A percentile compares a stretch with the other conserved stretches of the same genome.
Evolutionary conservation across 805 yeast species (phyloP).

Genomic region (Wickerhamiella spandovensis): DNA sequence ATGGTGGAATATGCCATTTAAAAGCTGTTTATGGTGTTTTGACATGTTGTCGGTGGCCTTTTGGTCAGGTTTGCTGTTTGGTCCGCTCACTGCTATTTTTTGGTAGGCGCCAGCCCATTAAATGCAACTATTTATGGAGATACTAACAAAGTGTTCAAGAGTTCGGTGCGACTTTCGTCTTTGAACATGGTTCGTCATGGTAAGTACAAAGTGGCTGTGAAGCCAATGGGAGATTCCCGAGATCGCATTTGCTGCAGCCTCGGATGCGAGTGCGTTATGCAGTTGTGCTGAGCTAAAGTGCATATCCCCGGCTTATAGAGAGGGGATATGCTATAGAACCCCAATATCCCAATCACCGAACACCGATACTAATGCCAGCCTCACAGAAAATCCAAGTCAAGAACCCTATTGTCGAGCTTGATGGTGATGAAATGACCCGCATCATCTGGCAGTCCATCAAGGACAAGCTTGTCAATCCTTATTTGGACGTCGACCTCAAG

Average conservation of each 20-base stretch:
- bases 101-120: no score
- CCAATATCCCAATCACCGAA: neutral
- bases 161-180: neutral
- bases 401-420: constrained; percentile 91
- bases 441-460: constrained; percentile 89
- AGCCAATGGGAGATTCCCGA: neutral
- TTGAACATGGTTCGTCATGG: constrained; percentile 1
- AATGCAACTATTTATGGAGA: neutral
- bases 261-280: neutral
- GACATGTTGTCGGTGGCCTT: no score
- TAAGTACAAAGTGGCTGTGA: neutral
- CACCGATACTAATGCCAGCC: constrained; percentile 16
- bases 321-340: neutral
- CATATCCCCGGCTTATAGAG: neutral
- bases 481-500: constrained; percentile 72
- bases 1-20: no score
- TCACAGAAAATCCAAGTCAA: constrained; percentile 55
- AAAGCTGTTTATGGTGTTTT: no score
- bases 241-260: neutral
- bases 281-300: neutral
- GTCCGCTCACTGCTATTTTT: no score
- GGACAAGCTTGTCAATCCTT: constrained; percentile 74
- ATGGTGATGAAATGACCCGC: constrained; percentile 96
- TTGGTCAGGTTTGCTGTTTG: no score
- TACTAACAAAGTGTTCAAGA: constrained; percentile 1